Evolutionary conservation across 2,329 filamentous ascomycete genomes (phyloP).

Genomic region (Xylaria digitata): DNA sequence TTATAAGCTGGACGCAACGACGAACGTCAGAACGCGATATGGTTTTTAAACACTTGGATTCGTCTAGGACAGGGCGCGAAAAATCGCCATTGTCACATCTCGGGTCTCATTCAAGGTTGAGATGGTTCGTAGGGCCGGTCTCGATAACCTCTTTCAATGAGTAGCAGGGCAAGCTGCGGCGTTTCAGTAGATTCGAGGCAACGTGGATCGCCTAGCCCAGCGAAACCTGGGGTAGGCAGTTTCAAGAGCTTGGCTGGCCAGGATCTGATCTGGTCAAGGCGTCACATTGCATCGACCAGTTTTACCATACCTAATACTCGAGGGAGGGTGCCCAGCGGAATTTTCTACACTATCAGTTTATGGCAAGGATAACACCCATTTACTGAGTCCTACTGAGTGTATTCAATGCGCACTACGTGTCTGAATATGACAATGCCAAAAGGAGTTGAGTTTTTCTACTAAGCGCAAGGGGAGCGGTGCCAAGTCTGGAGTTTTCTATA

Average conservation of each 20-base stretch:
- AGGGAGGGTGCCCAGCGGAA: no score
- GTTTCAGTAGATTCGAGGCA: conserved; percentile 36
- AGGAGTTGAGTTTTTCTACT: not conserved
- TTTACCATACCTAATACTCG: no score
- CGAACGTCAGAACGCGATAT: not conserved
- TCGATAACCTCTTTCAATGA: conserved; percentile 11
- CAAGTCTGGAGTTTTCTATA: not conserved
- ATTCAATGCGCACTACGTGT: no score
- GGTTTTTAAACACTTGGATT: conserved; percentile 17
- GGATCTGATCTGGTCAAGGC: not conserved
- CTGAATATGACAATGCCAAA: no score
- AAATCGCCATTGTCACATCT: conserved; percentile 27
- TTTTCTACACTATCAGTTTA: no score
- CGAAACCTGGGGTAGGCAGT: conserved; percentile 35
- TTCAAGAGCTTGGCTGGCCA: conserved; percentile 32
- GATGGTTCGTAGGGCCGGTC: conserved; percentile 14
- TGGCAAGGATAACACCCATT: no score
- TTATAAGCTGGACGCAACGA: conserved; percentile 38
- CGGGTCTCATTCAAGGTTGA: conserved; percentile 14
- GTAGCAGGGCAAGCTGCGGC: conserved; percentile 19
- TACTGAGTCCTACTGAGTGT: no score
- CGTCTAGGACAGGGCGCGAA: conserved; percentile 23
- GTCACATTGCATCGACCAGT: not conserved
- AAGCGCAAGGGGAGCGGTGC: not conserved
- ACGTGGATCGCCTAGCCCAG: conserved; percentile 25